These are phyloP conservation scores for Apiotrichum gamsii DNA, from an alignment of 1,284 basidiomycete species.

Conservation along the genomic window DNA sequence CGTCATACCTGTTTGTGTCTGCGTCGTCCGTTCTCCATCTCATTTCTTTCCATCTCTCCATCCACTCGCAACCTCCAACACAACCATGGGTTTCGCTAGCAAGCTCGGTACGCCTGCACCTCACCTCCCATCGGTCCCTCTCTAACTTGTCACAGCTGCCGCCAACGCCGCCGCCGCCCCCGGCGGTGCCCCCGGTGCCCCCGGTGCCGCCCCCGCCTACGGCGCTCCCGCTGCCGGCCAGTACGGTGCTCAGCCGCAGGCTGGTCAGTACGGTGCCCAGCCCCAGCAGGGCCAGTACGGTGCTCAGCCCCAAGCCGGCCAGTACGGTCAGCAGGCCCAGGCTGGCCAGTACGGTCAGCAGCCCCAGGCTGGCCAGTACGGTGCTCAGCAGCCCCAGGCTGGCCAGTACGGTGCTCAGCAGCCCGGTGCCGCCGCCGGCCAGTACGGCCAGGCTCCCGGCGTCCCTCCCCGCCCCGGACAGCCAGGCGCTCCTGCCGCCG, in stretches of 20 bases:
- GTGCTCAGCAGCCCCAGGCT: conserved; percentile 8
- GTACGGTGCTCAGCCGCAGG: background rate
- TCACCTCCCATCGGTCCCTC: background rate
- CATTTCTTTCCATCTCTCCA: background rate
- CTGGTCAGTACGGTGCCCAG: background rate
- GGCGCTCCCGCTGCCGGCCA: conserved; percentile 1
- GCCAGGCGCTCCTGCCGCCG: background rate
- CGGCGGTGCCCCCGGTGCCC: background rate
- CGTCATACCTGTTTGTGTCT: no score
- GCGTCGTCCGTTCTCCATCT: background rate
- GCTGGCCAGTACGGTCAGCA: conserved; percentile 2
- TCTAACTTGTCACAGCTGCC: background rate
- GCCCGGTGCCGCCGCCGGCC: conserved; percentile 5
- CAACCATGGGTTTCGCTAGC: conserved; percentile 5
- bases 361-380: conserved; percentile 9
- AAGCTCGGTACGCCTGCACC: conserved; percentile 3
- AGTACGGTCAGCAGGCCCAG: conserved; percentile 5
- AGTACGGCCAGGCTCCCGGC: conserved; percentile 12
- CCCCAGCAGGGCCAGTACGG: conserved; percentile 3
- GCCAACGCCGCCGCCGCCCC: conserved; percentile 1
- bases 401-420: conserved; percentile 11
- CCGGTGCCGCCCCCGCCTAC: background rate
- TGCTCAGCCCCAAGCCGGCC: background rate
- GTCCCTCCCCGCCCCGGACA: conserved; percentile 8
- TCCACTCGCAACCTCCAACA: background rate